These are phyloP conservation scores for Alternaria gansuensis DNA, from an alignment of 2,329 filamentous ascomycete genomes.

Conservation along the genomic window DNA sequence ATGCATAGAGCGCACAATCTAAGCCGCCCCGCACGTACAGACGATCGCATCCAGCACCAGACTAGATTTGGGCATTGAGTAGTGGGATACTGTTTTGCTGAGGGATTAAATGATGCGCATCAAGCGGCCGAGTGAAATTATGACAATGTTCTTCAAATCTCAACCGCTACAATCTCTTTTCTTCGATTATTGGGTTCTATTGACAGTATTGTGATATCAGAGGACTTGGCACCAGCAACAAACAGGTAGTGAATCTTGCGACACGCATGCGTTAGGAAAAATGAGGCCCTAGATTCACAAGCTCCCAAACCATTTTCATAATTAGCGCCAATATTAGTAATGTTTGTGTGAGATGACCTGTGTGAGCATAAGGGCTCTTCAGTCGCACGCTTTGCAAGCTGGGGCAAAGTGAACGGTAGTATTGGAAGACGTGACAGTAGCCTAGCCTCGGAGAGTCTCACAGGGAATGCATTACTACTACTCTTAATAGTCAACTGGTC, in stretches of 20 bases:
- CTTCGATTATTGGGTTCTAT: background rate
- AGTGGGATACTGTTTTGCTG: slow-evolving; percentile 3
- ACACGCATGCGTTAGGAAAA: background rate
- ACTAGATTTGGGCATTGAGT: slow-evolving; percentile 23
- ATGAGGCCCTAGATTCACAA: background rate
- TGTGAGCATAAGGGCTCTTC: slow-evolving; percentile 20
- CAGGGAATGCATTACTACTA: background rate
- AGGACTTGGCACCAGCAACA: background rate
- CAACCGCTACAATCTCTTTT: slow-evolving; percentile 4
- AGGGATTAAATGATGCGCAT: slow-evolving; percentile 6
- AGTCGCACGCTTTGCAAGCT: slow-evolving; percentile 22
- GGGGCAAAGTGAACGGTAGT: slow-evolving; percentile 3
- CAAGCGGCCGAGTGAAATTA: slow-evolving; percentile 23
- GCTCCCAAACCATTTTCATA: slow-evolving; percentile 55
- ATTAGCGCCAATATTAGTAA: slow-evolving; percentile 23
- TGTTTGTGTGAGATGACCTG: slow-evolving; percentile 11
- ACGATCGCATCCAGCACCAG: slow-evolving; percentile 19
- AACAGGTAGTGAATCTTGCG: background rate
- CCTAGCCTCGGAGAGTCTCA: background rate
- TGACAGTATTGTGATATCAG: background rate
- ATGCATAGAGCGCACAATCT: slow-evolving; percentile 29
- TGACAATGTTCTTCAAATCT: slow-evolving; percentile 30
- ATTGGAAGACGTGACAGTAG: background rate
- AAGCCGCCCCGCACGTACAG: slow-evolving; percentile 13
- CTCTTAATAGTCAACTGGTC: background rate